Conservation (phyloP, 2,329 filamentous ascomycete species). For the Esteya vermicola region DNA sequence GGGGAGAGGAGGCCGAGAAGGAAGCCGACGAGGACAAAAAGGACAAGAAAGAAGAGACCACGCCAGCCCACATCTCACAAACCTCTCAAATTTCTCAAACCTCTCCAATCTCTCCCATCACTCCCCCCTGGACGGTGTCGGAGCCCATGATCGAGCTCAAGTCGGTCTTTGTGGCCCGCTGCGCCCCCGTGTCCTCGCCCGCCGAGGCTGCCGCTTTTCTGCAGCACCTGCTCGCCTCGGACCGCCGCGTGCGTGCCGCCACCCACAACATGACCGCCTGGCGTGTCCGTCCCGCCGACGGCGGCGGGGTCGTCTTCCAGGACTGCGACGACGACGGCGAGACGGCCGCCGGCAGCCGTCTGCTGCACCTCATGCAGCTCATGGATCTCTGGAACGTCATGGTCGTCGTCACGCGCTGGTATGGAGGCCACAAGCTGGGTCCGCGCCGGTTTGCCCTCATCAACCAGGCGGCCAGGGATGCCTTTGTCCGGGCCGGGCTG, state of each 20-base stretch:
- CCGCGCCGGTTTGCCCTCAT: conserved; percentile 85
- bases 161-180: conserved; percentile 75
- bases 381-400: conserved; percentile 91
- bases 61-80: not conserved
- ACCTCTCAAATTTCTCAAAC: conserved; percentile 6
- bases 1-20: conserved; percentile 10
- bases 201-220: conserved; percentile 58
- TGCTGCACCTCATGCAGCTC: conserved; percentile 83
- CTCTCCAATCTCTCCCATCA: too few relatives aligned
- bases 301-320: conserved; percentile 46
- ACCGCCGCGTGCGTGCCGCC: conserved; percentile 73
- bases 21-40: conserved; percentile 4
- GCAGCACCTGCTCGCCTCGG: conserved; percentile 61
- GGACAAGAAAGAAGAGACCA: not conserved
- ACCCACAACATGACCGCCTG: conserved; percentile 95
- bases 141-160: conserved; percentile 66
- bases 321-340: conserved; percentile 97
- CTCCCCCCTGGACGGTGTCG: conserved; percentile 57
- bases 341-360: conserved; percentile 71
- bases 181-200: conserved; percentile 53
- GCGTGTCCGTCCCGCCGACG: conserved; percentile 50
- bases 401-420: conserved; percentile 91
- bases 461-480: conserved; percentile 73
- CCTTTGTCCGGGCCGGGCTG: conserved; percentile 63
- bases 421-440: conserved; percentile 78